These are phyloP conservation scores for Tricholoma matsutake DNA, from an alignment of 768 basidiomycete genomes.

Conservation along the genomic window DNA sequence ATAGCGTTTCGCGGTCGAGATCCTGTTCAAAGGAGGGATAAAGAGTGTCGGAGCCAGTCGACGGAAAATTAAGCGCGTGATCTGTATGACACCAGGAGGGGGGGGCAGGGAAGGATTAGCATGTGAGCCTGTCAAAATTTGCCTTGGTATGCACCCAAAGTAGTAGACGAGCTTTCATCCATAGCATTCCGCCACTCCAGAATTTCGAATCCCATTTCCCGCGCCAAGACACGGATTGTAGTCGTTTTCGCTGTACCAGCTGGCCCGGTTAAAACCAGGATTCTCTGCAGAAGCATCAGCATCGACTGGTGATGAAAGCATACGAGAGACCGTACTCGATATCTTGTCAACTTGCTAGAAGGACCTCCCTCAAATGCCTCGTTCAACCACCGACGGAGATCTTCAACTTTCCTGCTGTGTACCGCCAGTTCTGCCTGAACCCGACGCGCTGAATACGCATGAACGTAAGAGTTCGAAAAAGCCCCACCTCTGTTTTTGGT, in stretches of 20 bases:
- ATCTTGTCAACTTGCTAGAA: conserved; percentile 62
- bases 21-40: conserved; percentile 10
- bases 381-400: conserved; percentile 69
- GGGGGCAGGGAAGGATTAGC: background rate
- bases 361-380: conserved; percentile 73
- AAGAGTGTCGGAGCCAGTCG: background rate
- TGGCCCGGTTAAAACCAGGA: conserved; percentile 83
- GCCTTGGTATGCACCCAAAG: conserved; percentile 16
- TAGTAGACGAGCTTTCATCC: conserved; percentile 41
- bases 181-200: conserved; percentile 81
- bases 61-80: background rate
- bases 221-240: conserved; percentile 70
- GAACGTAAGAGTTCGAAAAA: background rate
- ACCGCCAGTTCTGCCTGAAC: conserved; percentile 70
- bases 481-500: conserved; percentile 50
- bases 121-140: background rate
- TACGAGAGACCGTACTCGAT: conserved; percentile 52
- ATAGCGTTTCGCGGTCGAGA: conserved; percentile 42
- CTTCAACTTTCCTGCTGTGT: conserved; percentile 75
- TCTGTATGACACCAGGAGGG: background rate
- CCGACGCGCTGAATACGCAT: background rate
- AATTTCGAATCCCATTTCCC: conserved; percentile 74
- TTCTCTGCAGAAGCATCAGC: conserved; percentile 47
- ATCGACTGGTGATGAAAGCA: background rate
- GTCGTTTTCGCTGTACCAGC: conserved; percentile 91